Conservation (phyloP, 768 basidiomycete species). For the Kwoniella mangroviensis region DNA sequence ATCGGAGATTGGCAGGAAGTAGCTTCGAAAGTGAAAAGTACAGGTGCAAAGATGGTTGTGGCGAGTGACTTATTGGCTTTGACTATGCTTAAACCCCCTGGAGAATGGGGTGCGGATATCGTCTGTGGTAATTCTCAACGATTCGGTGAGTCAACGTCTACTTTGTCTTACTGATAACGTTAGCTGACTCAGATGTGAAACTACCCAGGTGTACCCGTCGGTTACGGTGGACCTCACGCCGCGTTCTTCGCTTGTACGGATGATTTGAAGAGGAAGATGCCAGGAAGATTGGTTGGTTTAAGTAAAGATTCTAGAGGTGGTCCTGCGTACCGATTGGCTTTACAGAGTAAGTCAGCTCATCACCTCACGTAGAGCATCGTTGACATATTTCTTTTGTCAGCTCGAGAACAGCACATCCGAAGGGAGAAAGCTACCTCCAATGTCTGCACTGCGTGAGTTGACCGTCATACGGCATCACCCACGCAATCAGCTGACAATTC, state of each 20-base stretch:
- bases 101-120: conserved; percentile 98
- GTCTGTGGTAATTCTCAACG: conserved; percentile 93
- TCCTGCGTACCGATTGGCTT: conserved; percentile 85
- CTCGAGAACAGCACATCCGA: conserved; percentile 94
- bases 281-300: conserved; percentile 90
- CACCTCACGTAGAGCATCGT: neutral
- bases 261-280: conserved; percentile 94
- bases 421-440: conserved; percentile 98
- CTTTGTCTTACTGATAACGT: neutral
- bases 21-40: conserved; percentile 70
- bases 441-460: conserved; percentile 78
- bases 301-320: conserved; percentile 83
- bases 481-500: neutral
- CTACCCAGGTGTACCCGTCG: conserved; percentile 72
- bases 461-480: neutral
- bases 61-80: conserved; percentile 92
- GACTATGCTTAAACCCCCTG: conserved; percentile 90
- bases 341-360: conserved; percentile 75
- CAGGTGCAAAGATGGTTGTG: conserved; percentile 80
- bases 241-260: conserved; percentile 97
- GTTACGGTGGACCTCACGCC: conserved; percentile 97
- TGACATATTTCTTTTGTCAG: conserved; percentile 58
- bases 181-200: neutral
- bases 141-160: conserved; percentile 65
- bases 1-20: conserved; percentile 75